These are phyloP conservation scores for Penicillium frequentans DNA, from an alignment of 2,329 filamentous ascomycete species.

Conservation along the genomic window DNA sequence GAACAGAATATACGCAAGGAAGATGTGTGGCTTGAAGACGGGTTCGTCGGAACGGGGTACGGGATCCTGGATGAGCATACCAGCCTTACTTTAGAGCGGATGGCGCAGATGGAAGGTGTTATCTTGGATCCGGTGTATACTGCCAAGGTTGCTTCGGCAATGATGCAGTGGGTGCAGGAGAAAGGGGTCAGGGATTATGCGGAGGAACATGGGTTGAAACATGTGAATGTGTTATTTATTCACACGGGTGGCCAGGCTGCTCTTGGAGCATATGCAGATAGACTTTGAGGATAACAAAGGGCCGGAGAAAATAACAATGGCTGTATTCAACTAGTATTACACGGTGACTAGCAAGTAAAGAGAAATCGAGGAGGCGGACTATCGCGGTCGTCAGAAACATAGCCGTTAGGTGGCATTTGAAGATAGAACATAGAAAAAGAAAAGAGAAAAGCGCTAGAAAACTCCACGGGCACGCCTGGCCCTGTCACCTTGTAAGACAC, in stretches of 20 bases:
- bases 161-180: slow-evolving; percentile 26
- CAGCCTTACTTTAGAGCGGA: slow-evolving; percentile 19
- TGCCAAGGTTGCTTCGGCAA: slow-evolving; percentile 31
- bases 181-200: slow-evolving; percentile 20
- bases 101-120: slow-evolving; percentile 31
- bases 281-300: background rate
- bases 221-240: slow-evolving; percentile 37
- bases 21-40: slow-evolving; percentile 34
- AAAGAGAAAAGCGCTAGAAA: slow-evolving; percentile 17
- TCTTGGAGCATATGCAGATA: slow-evolving; percentile 15
- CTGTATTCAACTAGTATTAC: slow-evolving; percentile 33
- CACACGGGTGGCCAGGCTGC: slow-evolving; percentile 39
- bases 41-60: slow-evolving; percentile 33
- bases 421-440: slow-evolving; percentile 12
- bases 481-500: slow-evolving; percentile 23
- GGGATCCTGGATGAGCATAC: slow-evolving; percentile 31
- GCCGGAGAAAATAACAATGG: slow-evolving; percentile 6
- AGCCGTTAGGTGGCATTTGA: slow-evolving; percentile 16
- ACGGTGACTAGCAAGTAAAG: slow-evolving; percentile 18
- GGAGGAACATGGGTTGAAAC: slow-evolving; percentile 1
- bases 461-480: slow-evolving; percentile 19
- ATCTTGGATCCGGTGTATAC: slow-evolving; percentile 40
- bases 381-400: slow-evolving; percentile 22
- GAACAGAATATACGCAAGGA: slow-evolving; percentile 26
- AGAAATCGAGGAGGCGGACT: slow-evolving; percentile 10